A percentile compares a stretch with the other conserved stretches of the same genome.
These are phyloP conservation scores for Tinospora cordifolia DNA, from an alignment of 164 flowering plant species.

Conservation along the genomic window DNA sequence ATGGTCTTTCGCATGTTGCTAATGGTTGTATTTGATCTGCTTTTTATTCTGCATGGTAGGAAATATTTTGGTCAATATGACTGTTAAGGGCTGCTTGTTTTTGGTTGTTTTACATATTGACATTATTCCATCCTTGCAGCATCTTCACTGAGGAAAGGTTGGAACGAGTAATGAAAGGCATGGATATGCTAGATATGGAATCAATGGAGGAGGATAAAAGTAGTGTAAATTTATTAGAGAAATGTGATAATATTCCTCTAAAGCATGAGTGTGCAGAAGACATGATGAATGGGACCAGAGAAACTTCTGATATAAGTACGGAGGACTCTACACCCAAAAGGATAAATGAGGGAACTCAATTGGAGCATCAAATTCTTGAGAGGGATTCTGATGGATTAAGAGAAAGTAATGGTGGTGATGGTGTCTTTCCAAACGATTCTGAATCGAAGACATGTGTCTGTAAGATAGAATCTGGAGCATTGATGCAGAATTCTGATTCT, in stretches of 20 bases:
- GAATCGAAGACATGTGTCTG: conserved; percentile 22
- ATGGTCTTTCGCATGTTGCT: not conserved
- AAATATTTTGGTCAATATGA: not conserved
- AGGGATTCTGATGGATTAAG: conserved; percentile 18
- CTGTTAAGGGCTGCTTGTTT: not conserved
- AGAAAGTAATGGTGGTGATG: conserved; percentile 14
- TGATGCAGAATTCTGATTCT: conserved; percentile 24
- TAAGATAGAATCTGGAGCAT: conserved; percentile 26
- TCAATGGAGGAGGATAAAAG: conserved; percentile 17
- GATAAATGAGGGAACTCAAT: conserved; percentile 20
- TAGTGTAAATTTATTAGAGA: conserved; percentile 30
- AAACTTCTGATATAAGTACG: conserved; percentile 26
- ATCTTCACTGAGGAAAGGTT: conserved; percentile 91
- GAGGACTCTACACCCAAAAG: conserved; percentile 28
- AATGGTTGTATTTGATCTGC: not conserved
- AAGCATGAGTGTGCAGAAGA: conserved; percentile 26
- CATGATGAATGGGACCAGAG: conserved; percentile 21
- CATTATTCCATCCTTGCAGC: conserved; percentile 34
- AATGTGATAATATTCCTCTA: conserved; percentile 16
- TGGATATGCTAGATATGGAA: conserved; percentile 47
- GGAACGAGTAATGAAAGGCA: conserved; percentile 60
- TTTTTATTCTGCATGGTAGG: not conserved
- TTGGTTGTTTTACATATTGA: conserved; percentile 9
- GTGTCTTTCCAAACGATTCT: conserved; percentile 19
- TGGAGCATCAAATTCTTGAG: conserved; percentile 31